Percentiles rank a stretch among this genome's conserved stretches.
These are phyloP conservation scores for Oryza longistaminata DNA, from an alignment of 176 grass and related monocot species.

Conservation along the genomic window DNA sequence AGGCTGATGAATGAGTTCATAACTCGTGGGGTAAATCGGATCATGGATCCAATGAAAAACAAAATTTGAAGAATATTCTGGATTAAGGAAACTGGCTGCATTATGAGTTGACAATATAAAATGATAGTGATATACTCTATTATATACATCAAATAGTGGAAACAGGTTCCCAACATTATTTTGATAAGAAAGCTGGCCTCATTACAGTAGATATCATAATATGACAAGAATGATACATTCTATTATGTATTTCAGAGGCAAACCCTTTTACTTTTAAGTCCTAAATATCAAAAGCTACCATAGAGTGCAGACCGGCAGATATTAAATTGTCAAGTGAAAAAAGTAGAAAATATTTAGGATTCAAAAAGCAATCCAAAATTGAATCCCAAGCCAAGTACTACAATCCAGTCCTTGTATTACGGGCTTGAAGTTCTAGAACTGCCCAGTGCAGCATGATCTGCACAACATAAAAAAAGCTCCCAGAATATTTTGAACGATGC, in stretches of 20 bases:
- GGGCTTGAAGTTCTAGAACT: constrained; percentile 13
- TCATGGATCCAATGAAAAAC: neutral
- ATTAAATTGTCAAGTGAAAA: neutral
- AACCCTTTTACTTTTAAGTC: neutral
- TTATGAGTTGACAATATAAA: neutral
- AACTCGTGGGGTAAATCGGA: neutral
- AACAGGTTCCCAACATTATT: neutral
- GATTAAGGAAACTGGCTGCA: constrained; percentile 17
- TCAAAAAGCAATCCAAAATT: constrained; percentile 7
- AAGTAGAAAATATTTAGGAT: neutral
- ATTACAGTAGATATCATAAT: neutral
- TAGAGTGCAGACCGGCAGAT: neutral
- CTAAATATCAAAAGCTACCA: neutral
- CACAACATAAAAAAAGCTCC: constrained; percentile 9
- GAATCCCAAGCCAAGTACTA: neutral
- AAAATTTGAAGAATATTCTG: neutral
- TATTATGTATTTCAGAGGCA: neutral
- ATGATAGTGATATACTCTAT: neutral
- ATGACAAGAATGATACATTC: neutral
- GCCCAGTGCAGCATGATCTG: neutral
- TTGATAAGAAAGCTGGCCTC: constrained; percentile 2
- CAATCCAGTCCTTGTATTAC: neutral
- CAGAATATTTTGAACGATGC: constrained; percentile 13
- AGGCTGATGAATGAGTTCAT: too few relatives aligned
- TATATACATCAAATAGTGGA: neutral